Evolutionary conservation across 2,329 filamentous ascomycete species (phyloP).

Genomic region (Diplodia corticola): DNA sequence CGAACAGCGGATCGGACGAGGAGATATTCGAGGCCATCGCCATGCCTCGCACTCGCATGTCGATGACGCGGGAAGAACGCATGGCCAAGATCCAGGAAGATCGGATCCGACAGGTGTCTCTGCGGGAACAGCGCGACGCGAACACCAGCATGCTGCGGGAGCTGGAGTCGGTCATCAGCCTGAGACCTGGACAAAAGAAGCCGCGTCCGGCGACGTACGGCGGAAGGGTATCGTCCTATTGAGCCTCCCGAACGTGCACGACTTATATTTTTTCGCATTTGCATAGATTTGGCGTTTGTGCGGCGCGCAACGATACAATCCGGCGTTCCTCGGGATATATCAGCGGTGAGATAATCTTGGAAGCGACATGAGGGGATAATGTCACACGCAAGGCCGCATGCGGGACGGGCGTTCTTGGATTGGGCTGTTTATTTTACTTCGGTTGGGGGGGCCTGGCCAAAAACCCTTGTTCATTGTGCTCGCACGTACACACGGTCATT

Average conservation of each 20-base stretch:
- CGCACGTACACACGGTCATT: neutral
- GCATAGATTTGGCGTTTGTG: slow-evolving; percentile 21
- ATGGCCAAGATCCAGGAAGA: slow-evolving; percentile 88
- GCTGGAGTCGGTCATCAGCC: slow-evolving; percentile 78
- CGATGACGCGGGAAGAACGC: slow-evolving; percentile 80
- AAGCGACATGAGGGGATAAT: slow-evolving; percentile 12
- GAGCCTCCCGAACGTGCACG: slow-evolving; percentile 8
- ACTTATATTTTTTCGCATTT: slow-evolving; percentile 20
- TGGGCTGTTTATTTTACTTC: neutral
- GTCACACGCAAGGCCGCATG: slow-evolving; percentile 15
- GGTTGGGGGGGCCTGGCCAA: slow-evolving; percentile 4
- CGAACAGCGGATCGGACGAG: slow-evolving; percentile 60
- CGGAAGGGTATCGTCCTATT: slow-evolving; percentile 21
- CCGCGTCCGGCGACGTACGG: slow-evolving; percentile 20
- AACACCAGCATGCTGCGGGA: slow-evolving; percentile 90
- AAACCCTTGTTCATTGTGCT: neutral
- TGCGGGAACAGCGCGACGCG: slow-evolving; percentile 74
- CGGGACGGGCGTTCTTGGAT: neutral
- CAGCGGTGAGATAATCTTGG: slow-evolving; percentile 15
- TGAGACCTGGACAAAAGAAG: slow-evolving; percentile 27
- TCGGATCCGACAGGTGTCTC: slow-evolving; percentile 68
- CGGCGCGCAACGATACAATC: slow-evolving; percentile 16
- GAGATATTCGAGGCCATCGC: slow-evolving; percentile 93
- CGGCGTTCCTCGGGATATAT: slow-evolving; percentile 15
- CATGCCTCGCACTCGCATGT: slow-evolving; percentile 67